Percentiles rank a stretch among this genome's conserved stretches.
Conservation (phyloP, 352 stramenopile genomes). For the Phytopythium chamaehyphon region DNA sequence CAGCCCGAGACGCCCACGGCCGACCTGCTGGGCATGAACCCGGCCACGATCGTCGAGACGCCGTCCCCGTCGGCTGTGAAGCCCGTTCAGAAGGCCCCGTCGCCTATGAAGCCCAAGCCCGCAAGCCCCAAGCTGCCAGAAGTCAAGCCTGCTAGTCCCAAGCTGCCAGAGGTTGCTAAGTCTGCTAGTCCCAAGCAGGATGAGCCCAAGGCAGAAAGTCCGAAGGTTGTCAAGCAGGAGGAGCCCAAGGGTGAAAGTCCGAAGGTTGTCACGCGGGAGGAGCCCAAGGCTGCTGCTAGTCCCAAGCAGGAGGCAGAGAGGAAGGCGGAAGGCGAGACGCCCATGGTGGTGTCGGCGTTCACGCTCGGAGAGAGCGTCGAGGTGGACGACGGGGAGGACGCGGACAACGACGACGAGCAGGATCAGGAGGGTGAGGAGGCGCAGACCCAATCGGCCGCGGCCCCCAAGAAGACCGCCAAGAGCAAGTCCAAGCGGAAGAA, state of each 20-base stretch:
- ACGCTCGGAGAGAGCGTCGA: slow-evolving; percentile 14
- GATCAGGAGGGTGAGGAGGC: not conserved
- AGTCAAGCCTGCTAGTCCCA: slow-evolving; percentile 10
- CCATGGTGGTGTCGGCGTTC: slow-evolving; percentile 23
- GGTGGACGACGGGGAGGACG: slow-evolving; percentile 25
- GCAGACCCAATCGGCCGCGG: not conserved
- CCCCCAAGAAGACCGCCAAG: slow-evolving; percentile 4
- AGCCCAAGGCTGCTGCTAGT: too few relatives aligned
- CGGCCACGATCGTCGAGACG: slow-evolving; percentile 5
- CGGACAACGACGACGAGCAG: slow-evolving; percentile 14
- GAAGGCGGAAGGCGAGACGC: slow-evolving; percentile 11
- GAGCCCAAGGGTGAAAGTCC: too few relatives aligned
- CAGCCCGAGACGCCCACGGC: slow-evolving; percentile 22
- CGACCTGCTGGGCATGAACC: slow-evolving; percentile 40
- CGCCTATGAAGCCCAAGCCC: not conserved
- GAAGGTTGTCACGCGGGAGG: too few relatives aligned
- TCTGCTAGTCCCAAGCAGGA: too few relatives aligned
- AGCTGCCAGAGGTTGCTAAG: too few relatives aligned
- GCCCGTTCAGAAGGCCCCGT: slow-evolving; percentile 1
- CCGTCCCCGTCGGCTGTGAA: slow-evolving; percentile 9
- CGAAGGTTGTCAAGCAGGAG: too few relatives aligned
- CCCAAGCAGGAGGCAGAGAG: slow-evolving; percentile 14
- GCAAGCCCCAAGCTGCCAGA: slow-evolving; percentile 1
- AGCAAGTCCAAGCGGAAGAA: slow-evolving; percentile 8
- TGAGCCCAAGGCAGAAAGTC: too few relatives aligned